Evolutionary conservation across 345 rosid genomes (phyloP), one percentile per base, ranked within the genome.

Genomic region (Luvunga scandens): DNA sequence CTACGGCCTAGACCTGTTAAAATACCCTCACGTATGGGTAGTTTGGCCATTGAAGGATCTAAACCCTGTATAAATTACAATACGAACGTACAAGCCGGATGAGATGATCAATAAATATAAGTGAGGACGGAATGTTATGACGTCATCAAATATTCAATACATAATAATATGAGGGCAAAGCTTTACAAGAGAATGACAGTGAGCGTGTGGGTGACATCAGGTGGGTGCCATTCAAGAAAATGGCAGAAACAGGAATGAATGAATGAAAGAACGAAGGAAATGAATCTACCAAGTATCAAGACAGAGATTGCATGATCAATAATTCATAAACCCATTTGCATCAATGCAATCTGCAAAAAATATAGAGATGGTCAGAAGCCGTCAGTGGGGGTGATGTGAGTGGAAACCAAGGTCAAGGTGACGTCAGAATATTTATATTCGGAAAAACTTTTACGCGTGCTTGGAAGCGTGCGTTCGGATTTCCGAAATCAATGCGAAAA

Each of bases 391-490:
- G 6, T 61, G 16, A 78, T 3, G 80, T 68, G 77, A 78, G 71
- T 57, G 61, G 33, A 71, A 66, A 63, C 56, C 56, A 50, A 50
- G 22, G 56, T 53, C 57, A 71, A 64, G 77, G 84, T 86, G 89
- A 87, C 91, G 92, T 82, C 75, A 82, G 85, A 72, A 79, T 45
- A 71, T 64, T 73, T 57, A 8, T 4, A 6, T 2, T 1, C 21
- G 12, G 38, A 8, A 31, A 67, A 72, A 71, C 76, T 82, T 85
- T 72, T 87, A 66, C 81, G 88, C 85, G 78, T 87, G 89, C 87
- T 67, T 85, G 90, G 87, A 90, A 84, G 86, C 89, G 91, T 90
- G 91, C 83, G 82, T 71, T 69, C 76, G 81, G 87, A 79, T 81
- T 75, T 83, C 86, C 77, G 78, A 83, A 81, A 82, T 88, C 71